Conservation (phyloP, 2,329 filamentous ascomycete species). For the Calonectria ilicicola region DNA sequence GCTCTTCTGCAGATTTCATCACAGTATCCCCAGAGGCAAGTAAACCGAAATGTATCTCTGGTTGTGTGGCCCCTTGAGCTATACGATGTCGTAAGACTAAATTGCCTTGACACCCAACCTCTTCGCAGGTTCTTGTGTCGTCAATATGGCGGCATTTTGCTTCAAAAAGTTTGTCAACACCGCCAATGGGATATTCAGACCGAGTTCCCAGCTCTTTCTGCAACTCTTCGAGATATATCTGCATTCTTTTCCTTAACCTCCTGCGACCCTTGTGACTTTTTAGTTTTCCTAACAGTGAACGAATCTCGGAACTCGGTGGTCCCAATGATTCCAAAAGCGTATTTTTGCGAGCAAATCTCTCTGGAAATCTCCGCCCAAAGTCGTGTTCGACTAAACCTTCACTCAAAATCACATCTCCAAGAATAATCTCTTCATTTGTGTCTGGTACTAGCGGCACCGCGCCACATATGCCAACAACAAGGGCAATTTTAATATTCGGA, state of each 20-base stretch:
- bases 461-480: conserved; percentile 26
- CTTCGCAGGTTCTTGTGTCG: neutral
- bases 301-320: conserved; percentile 36
- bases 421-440: conserved; percentile 28
- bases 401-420: conserved; percentile 46
- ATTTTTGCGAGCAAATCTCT: conserved; percentile 36
- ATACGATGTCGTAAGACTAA: neutral
- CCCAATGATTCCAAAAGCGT: conserved; percentile 34
- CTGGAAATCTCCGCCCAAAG: conserved; percentile 40
- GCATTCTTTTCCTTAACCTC: neutral
- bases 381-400: conserved; percentile 45
- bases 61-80: neutral
- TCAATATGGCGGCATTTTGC: neutral
- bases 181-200: neutral
- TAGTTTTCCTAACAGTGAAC: conserved; percentile 39
- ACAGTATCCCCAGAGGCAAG: conserved; percentile 21
- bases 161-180: neutral
- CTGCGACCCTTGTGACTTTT: conserved; percentile 16
- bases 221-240: neutral
- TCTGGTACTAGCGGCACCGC: conserved; percentile 30
- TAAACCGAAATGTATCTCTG: conserved; percentile 14
- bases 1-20: conserved; percentile 18
- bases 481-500: neutral
- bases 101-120: neutral
- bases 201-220: neutral